Evolutionary conservation across 202 grass and related monocot genomes (phyloP), one percentile per base, ranked within the genome.

Genomic region (Panicum hallii): DNA sequence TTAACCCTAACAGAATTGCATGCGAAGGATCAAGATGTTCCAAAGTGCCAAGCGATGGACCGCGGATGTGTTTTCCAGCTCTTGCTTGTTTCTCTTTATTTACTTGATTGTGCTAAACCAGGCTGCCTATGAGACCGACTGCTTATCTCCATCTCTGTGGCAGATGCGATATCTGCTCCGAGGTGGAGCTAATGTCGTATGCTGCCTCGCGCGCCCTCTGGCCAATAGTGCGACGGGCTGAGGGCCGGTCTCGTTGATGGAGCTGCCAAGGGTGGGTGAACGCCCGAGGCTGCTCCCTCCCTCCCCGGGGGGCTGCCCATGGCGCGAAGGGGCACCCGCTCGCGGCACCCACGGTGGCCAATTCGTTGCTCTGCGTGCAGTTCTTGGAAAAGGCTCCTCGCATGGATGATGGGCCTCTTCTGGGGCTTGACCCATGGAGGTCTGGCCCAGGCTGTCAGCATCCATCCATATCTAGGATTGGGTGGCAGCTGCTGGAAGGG

Each of bases 91-190:
- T 82, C 17, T 88, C 58, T 63, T 79, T 79, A 85, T 75, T 84
- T 87, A 61, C 67, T 82, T 85, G 46, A 67, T 84, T 89, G 63
- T 90, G 75, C 70, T 86, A 82, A 85, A 86, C 64, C 80, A 88
- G 73, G 70, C 77, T 60, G 50, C 15, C 53, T 89, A 77, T 20
- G 70, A 63, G 87, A 70, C 77, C 84, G 61, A 77, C 83, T 90
- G 75, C 83, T 87, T 83, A 79, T 95, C 88, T 92, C 88, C 85
- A 83, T 91, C 88, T 95, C 79, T 96, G 90, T 94, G 88, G 89
- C 91, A 99, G 97, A 88, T 95, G 93, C 97, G 97, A 99, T 99
- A 96, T 99, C 94, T 92, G 97, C 97, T 99, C 97, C 87, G 17
- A 75, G 90, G 82, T 88, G 90, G 97, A 96, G 97, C 91, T 88